Percentiles rank a stretch among this genome's conserved stretches.
Evolutionary conservation across 164 flowering plant species (phyloP).

Genomic region (Vitis riparia): DNA sequence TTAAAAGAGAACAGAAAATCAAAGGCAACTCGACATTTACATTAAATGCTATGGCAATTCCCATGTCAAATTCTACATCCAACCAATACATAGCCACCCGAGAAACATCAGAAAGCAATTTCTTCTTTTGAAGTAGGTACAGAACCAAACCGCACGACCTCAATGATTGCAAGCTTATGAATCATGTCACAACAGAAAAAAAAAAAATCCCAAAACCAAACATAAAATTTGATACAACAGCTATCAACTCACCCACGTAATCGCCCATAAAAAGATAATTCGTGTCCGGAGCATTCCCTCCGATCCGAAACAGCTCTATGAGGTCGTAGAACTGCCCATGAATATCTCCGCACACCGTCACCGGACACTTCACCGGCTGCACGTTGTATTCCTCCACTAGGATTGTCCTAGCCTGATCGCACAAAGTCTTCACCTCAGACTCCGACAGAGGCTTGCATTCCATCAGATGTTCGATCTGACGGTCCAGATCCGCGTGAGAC

Average conservation of each 20-base stretch:
- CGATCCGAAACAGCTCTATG: conserved; percentile 70
- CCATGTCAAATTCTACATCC: too few relatives aligned
- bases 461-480: conserved; percentile 88
- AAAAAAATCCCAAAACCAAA: not conserved
- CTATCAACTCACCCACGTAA: conserved; percentile 65
- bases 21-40: too few relatives aligned
- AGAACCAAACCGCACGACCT: too few relatives aligned
- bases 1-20: too few relatives aligned
- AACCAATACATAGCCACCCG: too few relatives aligned
- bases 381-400: conserved; percentile 91
- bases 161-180: too few relatives aligned
- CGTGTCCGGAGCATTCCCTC: conserved; percentile 80
- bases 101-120: too few relatives aligned
- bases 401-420: conserved; percentile 81
- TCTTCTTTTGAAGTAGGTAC: too few relatives aligned
- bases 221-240: not conserved
- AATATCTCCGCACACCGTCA: conserved; percentile 72
- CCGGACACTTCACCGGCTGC: conserved; percentile 76
- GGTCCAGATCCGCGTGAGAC: conserved; percentile 77
- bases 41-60: too few relatives aligned
- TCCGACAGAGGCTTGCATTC: conserved; percentile 80
- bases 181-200: not conserved
- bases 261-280: conserved; percentile 96
- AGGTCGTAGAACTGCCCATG: conserved; percentile 80
- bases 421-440: conserved; percentile 73